phyloP scores from a whole-genome alignment of 495 filamentous ascomycete genomes.

The Endocarpon pusillum region DNA sequence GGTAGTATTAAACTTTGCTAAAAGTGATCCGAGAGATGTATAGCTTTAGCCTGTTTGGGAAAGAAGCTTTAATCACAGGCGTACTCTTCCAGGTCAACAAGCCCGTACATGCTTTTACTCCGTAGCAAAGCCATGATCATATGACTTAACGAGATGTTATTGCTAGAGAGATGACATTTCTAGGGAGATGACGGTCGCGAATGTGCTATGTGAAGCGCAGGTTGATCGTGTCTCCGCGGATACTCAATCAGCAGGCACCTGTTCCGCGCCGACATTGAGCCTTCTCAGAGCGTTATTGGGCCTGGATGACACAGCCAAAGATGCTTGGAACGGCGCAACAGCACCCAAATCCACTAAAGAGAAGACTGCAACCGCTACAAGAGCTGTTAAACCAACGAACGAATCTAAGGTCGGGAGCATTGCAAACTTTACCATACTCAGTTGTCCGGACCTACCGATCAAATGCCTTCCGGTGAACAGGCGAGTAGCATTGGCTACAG shows the following conservation, averaged over 20 bases:
- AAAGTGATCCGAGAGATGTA: too few relatives aligned
- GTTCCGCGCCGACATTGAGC: slow-evolving; percentile 23
- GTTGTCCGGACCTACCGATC: slow-evolving; percentile 17
- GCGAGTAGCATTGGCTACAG: slow-evolving; percentile 56
- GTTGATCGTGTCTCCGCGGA: slow-evolving; percentile 29
- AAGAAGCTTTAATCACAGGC: too few relatives aligned
- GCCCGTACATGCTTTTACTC: too few relatives aligned
- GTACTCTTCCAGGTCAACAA: too few relatives aligned
- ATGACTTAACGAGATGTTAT: too few relatives aligned
- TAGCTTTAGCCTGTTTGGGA: too few relatives aligned
- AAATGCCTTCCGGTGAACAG: slow-evolving; percentile 37
- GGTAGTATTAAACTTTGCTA: too few relatives aligned
- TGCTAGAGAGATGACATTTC: too few relatives aligned
- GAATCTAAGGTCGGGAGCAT: slow-evolving; percentile 19
- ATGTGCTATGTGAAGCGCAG: slow-evolving; percentile 25
- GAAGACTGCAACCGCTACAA: slow-evolving; percentile 8
- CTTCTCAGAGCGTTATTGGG: too few relatives aligned
- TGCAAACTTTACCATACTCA: slow-evolving; percentile 12
- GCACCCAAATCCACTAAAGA: slow-evolving; percentile 11
- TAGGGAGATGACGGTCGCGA: too few relatives aligned
- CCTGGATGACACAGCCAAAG: too few relatives aligned
- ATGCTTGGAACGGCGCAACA: slow-evolving; percentile 12
- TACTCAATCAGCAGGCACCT: slow-evolving; percentile 27
- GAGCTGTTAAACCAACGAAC: slow-evolving; percentile 19
- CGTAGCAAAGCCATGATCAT: too few relatives aligned